A percentile compares a stretch with the other conserved stretches of the same genome.
Evolutionary conservation across 331 rosid genomes (phyloP).

Genomic region (Telfairia occidentalis): DNA sequence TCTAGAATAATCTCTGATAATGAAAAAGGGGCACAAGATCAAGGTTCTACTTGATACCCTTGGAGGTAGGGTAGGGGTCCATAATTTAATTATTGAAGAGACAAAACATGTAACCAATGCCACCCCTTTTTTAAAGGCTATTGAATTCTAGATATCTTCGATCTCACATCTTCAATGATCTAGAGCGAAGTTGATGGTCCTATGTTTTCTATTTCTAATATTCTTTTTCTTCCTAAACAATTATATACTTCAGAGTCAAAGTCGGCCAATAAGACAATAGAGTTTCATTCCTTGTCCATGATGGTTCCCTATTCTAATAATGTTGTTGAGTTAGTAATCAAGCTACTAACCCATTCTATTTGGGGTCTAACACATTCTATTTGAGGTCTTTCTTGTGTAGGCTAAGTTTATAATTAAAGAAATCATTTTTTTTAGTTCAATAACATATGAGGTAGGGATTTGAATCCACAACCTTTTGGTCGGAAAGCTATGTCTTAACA

Average conservation of each 20-base stretch:
- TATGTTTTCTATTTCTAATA: background rate
- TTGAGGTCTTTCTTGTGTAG: background rate
- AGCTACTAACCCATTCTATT: background rate
- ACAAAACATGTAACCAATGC: background rate
- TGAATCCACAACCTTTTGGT: no score
- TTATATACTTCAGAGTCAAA: background rate
- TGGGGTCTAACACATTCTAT: no score
- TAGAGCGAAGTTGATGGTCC: background rate
- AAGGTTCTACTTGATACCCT: background rate
- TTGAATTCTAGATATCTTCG: background rate
- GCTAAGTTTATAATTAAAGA: background rate
- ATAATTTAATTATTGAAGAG: background rate
- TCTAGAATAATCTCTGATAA: background rate
- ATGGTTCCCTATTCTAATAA: background rate
- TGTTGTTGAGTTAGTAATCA: background rate
- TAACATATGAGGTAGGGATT: no score
- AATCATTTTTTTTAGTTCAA: no score
- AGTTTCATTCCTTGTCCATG: background rate
- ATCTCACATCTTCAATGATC: background rate
- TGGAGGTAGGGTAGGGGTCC: slow-evolving; percentile 1
- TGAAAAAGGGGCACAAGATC: background rate
- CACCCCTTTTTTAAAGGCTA: background rate
- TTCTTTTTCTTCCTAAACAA: background rate
- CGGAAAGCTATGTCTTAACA: no score
- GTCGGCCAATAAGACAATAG: background rate